Evolutionary conservation across 1,284 basidiomycete genomes (phyloP).

Genomic region (Exsudoporus floridanus): DNA sequence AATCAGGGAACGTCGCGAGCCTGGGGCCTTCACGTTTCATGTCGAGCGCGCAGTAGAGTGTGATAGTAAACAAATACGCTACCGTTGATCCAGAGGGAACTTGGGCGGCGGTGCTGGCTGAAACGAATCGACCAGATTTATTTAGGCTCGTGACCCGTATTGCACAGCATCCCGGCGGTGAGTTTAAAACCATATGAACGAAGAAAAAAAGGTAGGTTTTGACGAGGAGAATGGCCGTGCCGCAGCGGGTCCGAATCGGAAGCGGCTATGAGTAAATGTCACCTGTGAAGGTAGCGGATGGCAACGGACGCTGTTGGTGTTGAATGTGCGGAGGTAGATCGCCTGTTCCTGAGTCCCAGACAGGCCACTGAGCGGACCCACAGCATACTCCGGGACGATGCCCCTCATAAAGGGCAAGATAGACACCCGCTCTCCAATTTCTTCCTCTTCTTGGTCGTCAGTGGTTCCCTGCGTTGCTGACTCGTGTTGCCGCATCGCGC

Average conservation of each 20-base stretch:
- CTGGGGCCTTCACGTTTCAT: conserved; percentile 40
- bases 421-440: neutral
- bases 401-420: conserved; percentile 11
- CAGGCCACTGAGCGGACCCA: conserved; percentile 5
- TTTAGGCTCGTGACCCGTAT: too few relatives aligned
- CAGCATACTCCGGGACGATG: neutral
- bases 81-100: too few relatives aligned
- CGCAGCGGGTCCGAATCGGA: conserved; percentile 12
- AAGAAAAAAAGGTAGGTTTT: too few relatives aligned
- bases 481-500: conserved; percentile 8
- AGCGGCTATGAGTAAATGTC: neutral
- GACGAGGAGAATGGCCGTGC: too few relatives aligned
- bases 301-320: conserved; percentile 1
- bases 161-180: too few relatives aligned
- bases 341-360: conserved; percentile 21
- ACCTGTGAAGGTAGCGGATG: neutral
- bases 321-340: conserved; percentile 23
- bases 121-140: too few relatives aligned
- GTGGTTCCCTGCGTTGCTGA: neutral
- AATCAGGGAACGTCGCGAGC: conserved; percentile 35
- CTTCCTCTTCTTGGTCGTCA: conserved; percentile 2
- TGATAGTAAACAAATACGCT: neutral
- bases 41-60: conserved; percentile 17
- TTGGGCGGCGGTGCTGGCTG: too few relatives aligned
- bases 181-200: too few relatives aligned